Base-by-base conservation (phyloP, 2,329 filamentous ascomycete species). In the Trichoderma koningiopsis region DNA sequence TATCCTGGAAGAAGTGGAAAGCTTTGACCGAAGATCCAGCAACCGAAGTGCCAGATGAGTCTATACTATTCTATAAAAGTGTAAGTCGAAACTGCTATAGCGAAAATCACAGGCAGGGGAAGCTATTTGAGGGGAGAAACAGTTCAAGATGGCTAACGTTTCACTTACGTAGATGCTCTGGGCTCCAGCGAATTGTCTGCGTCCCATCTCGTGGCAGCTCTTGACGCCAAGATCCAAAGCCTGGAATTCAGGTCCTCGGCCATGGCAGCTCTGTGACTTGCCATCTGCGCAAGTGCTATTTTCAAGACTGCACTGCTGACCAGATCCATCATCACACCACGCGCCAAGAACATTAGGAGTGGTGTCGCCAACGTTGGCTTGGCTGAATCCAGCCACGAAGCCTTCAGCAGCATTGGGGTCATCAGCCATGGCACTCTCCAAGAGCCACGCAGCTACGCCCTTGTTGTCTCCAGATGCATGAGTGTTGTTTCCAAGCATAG, bases 381-480 rank as follows among this genome's bases (percentile, higher is more conserved):
- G 95, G 0, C 93, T 96, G 78, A 97, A 98, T 5, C 93, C 95
- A 3, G 94, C 94, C 1, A 97, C 92, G 74, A 97, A 97, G 11
- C 85, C 87, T 2, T 88, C 82, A 0, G 87, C 85, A 40, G 89
- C 88, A 22, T 82, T 83, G 1, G 82, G 76, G 22, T 88, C 83
- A n/a, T 79, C 80, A 2, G 81, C 77, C 60, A 91, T 84, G 63
- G 87, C 89, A 72, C 91, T 87, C 77, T 98, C 95, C 65, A 97
- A 90, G 14, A 97, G 83, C 76, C 91, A 91, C 0, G 94, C 92
- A 2, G 95, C 94, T 7, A 97, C 93, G 14, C 95, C 95, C 81
- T 98, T 98, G 83, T 98, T 98, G 79, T 98, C 95, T n/a, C 93
- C 95, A 3, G 94, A 90, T 62, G 96, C 88, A 16, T 97, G 85